Conservation (phyloP, 2,329 filamentous ascomycete genomes). For the Aspergillus ruber region DNA sequence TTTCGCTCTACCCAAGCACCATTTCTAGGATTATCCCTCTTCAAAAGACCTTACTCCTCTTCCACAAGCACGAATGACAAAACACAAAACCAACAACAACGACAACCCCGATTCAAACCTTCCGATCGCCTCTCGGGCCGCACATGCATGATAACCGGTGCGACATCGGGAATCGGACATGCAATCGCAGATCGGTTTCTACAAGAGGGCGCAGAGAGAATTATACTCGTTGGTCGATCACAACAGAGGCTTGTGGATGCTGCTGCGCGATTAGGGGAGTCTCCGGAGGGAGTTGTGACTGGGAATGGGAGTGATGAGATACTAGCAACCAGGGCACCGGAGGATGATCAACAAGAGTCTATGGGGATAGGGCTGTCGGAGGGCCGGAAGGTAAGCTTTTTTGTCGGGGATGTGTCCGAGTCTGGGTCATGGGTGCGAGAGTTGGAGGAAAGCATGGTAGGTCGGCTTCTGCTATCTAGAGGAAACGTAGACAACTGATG, state of each 20-base stretch:
- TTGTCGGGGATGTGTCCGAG: constrained; percentile 35
- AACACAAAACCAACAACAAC: no score
- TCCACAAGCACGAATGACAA: background rate
- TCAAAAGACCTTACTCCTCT: constrained; percentile 2
- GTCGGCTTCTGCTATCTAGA: no score
- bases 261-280: constrained; percentile 17
- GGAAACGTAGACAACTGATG: no score
- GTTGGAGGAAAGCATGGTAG: constrained; percentile 36
- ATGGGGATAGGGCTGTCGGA: no score
- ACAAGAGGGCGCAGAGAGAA: constrained; percentile 50
- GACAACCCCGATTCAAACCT: constrained; percentile 4
- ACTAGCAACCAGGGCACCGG: constrained; percentile 14
- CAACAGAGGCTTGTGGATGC: constrained; percentile 40
- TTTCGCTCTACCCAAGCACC: no score
- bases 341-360: constrained; percentile 10
- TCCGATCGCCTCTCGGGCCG: constrained; percentile 26
- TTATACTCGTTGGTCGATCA: constrained; percentile 57
- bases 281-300: background rate
- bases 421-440: constrained; percentile 28
- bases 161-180: constrained; percentile 63
- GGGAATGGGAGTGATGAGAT: constrained; percentile 1
- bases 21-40: no score
- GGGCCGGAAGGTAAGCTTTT: constrained; percentile 14
- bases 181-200: constrained; percentile 64
- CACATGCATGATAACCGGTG: constrained; percentile 59